These are phyloP conservation scores for Aspergillus sclerotiicarbonarius DNA, from an alignment of 495 filamentous ascomycete genomes.

Conservation along the genomic window DNA sequence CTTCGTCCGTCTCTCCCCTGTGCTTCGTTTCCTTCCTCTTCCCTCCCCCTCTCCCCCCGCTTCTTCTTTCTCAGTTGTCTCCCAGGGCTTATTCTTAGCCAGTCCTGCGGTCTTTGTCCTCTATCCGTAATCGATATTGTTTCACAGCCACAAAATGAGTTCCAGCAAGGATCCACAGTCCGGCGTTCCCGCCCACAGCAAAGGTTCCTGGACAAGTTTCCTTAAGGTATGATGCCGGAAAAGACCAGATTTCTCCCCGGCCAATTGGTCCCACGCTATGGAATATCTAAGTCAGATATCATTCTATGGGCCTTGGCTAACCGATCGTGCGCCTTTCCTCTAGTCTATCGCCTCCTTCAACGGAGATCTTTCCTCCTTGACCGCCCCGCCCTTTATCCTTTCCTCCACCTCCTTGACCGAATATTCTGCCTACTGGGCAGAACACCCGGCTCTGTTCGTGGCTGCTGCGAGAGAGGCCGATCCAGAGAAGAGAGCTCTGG, in stretches of 20 bases:
- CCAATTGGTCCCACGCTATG: neutral
- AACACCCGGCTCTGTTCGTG: constrained; percentile 84
- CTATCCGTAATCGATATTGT: constrained; percentile 1
- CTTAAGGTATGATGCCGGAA: constrained; percentile 40
- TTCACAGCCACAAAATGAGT: constrained; percentile 25
- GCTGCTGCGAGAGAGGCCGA: constrained; percentile 81
- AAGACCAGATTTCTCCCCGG: neutral
- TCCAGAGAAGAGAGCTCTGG: constrained; percentile 76
- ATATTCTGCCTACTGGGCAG: constrained; percentile 95
- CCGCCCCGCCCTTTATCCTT: constrained; percentile 94
- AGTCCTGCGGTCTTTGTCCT: neutral
- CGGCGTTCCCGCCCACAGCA: constrained; percentile 38
- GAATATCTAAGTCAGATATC: neutral
- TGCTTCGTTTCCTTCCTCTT: neutral
- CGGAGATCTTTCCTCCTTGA: constrained; percentile 90
- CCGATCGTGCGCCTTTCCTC: neutral
- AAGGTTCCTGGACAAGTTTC: constrained; percentile 55
- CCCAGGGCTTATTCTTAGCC: neutral
- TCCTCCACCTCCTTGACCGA: constrained; percentile 88
- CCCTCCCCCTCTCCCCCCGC: constrained; percentile 6
- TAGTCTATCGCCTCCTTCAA: constrained; percentile 96
- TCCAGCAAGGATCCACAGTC: constrained; percentile 37
- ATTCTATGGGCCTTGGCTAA: neutral
- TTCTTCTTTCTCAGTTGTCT: neutral
- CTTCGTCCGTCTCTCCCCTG: constrained; percentile 1